Evolutionary conservation across 352 stramenopile species (phyloP), one percentile per base, ranked within the genome.

Genomic region (Pseudoperonospora humuli): DNA sequence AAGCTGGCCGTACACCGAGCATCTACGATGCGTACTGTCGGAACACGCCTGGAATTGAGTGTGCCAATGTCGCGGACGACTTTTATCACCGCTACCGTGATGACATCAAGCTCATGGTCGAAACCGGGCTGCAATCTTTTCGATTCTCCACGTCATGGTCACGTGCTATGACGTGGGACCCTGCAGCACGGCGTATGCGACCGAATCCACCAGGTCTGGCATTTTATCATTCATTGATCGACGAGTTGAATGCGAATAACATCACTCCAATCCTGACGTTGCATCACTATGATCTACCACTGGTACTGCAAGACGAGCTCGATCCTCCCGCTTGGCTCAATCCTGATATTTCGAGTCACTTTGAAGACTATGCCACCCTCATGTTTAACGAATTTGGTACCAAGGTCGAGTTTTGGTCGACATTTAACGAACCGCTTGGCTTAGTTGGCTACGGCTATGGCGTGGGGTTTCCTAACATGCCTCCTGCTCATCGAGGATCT

Each of bases 231-330:
- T 42, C 65, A 5, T 54, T 98, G 2, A 90, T 98, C 49, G 72
- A 97, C 60, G 64, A 72, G 26, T 62, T 97, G 3, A 14, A 75
- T 10, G 47, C 37, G 11, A 67, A 66, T 23, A 67, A 69, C 39
- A 96, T 98, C 33, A 61, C 72, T 29, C 89, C 93, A 20, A 75
- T 93, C 31, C 75, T 97, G 5, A 98, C 88, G 7, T 62, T 98
- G 11, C 97, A 96, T 54, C 92, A 97, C 58, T 97, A 88, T 88
- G 92, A 97, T 61, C 54, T 98, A 8, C 94, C 94, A 5, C 63
- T 90, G 36, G 52, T 48, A 18, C 54, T 98, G 6, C 59, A 96
- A 32, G 67, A 80, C 17, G 62, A 81, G 37, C 82, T 87, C 36
- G 38, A 50, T 0, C 54, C 50, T 9, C 54, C 59, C 17, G 91